Percentiles rank a stretch among this genome's conserved stretches.
phyloP scores from a whole-genome alignment of 2,329 filamentous ascomycete genomes.

The Paradendryphiella salina region DNA sequence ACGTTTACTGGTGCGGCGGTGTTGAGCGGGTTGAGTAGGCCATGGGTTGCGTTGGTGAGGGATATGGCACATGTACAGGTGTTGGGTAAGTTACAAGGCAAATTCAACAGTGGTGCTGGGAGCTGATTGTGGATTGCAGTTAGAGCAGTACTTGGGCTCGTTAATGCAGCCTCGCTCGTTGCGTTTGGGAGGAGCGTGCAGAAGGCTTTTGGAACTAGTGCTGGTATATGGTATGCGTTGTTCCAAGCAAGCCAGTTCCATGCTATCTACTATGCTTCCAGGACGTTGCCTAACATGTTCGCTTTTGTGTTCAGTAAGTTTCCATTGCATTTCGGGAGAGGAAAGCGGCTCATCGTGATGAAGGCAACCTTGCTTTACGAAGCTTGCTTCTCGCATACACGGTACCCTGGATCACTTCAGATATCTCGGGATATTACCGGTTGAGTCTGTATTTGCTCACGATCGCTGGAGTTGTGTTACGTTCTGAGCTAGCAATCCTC shows the following conservation, averaged over 20 bases:
- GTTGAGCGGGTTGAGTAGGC: slow-evolving; percentile 72
- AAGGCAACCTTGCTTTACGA: slow-evolving; percentile 67
- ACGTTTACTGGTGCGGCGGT: slow-evolving; percentile 83
- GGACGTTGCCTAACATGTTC: slow-evolving; percentile 95
- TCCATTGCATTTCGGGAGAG: no score
- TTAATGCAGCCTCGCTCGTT: slow-evolving; percentile 71
- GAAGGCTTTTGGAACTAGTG: slow-evolving; percentile 67
- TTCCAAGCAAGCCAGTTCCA: slow-evolving; percentile 89
- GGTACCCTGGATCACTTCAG: slow-evolving; percentile 39
- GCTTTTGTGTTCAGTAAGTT: slow-evolving; percentile 80
- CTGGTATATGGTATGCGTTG: slow-evolving; percentile 76
- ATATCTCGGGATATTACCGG: slow-evolving; percentile 57
- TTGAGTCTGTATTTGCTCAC: slow-evolving; percentile 75
- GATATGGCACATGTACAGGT: slow-evolving; percentile 61
- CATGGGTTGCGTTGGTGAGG: slow-evolving; percentile 62
- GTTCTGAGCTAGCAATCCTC: slow-evolving; percentile 83
- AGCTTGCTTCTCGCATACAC: slow-evolving; percentile 55
- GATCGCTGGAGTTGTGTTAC: slow-evolving; percentile 79
- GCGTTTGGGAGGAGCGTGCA: slow-evolving; percentile 67
- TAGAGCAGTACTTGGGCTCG: slow-evolving; percentile 73
- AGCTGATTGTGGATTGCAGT: slow-evolving; percentile 52
- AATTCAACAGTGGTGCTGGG: background rate
- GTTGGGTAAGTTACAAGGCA: slow-evolving; percentile 50
- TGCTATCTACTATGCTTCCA: slow-evolving; percentile 85
- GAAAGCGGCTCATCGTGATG: background rate